Conservation (phyloP, 352 stramenopile genomes). For the Globisporangium apiculatum region DNA sequence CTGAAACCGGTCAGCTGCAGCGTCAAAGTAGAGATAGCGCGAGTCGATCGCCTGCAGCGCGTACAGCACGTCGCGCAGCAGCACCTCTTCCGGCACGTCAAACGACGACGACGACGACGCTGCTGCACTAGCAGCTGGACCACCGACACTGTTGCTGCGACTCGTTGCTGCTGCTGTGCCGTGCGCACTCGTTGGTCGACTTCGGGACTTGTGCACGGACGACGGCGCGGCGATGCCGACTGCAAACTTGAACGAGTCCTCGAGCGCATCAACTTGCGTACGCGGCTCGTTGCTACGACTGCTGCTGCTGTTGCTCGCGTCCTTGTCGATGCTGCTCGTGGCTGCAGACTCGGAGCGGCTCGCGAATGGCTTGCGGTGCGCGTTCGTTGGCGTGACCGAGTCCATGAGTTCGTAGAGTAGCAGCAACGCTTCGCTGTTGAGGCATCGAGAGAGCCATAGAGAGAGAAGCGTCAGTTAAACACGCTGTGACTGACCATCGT, state of each 20-base stretch:
- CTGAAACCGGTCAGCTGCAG: constrained; percentile 67
- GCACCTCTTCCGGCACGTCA: constrained; percentile 77
- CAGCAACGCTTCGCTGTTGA: constrained; percentile 50
- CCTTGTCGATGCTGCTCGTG: constrained; percentile 7
- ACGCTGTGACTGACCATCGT: neutral
- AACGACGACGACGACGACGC: constrained; percentile 25
- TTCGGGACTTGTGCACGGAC: constrained; percentile 24
- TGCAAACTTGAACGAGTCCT: constrained; percentile 77
- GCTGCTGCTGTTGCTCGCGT: neutral
- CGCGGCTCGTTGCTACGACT: neutral
- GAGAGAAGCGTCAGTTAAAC: neutral
- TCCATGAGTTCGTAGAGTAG: constrained; percentile 69
- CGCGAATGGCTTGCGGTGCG: neutral
- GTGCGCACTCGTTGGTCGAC: constrained; percentile 2
- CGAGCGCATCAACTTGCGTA: constrained; percentile 46
- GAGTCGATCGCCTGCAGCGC: constrained; percentile 92
- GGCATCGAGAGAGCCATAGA: neutral
- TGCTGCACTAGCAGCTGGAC: too few relatives aligned
- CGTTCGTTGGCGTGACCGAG: constrained; percentile 15
- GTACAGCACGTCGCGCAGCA: constrained; percentile 90
- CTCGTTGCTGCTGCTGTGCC: neutral
- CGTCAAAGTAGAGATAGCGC: constrained; percentile 82
- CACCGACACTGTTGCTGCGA: too few relatives aligned
- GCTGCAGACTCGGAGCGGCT: constrained; percentile 4
- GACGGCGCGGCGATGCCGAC: constrained; percentile 40